Evolutionary conservation across 2,329 filamentous ascomycete species (phyloP), one percentile per base, ranked within the genome.

Genomic region (Colletotrichum sp.): DNA sequence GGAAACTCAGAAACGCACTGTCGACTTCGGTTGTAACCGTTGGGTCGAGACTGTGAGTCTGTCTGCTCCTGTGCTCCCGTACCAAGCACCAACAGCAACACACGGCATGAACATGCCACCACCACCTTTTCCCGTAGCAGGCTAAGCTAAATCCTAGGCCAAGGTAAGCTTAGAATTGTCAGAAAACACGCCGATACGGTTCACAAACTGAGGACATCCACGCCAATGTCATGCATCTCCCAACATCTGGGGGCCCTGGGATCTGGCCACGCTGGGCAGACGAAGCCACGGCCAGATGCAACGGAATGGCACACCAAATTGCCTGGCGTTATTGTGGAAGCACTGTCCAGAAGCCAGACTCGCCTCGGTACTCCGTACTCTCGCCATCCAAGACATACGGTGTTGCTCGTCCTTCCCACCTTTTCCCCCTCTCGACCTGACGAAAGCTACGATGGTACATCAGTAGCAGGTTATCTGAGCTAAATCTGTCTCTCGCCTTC

Each of bases 381-480:
- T 39, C 7, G 30, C 55, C 28, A n/a, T 32, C 39, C 36, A 57
- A 75, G 62, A 68, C 69, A 68, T 75, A 72, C 69, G 39, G 69
- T 75, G 63, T 75, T 75, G 69, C 73, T 66, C 28, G 28, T 21
- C 59, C 69, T 57, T 72, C 39, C 62, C 72, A 67, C 69, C 72
- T 52, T 66, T 49, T 52, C 63, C 28, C 64, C 63, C 44, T 63
- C 21, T 30, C 26, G 24, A 52, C 63, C 26, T 72, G 69, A 68
- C 63, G 57, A 68, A 67, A 75, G 68, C 44, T 52, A 52, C n/a
- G 8, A 28, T 28, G 26, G 26, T 28, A 28, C 26, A 28, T 52
- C 44, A 8, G 44, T 30, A 71, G 66, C 32, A 60, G 39, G 32
- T 36, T 72, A 72, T 72, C 69, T 68, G 73, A 68, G 73, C 73